Evolutionary conservation across 345 rosid species (phyloP).

Genomic region (Acer yangbiense): DNA sequence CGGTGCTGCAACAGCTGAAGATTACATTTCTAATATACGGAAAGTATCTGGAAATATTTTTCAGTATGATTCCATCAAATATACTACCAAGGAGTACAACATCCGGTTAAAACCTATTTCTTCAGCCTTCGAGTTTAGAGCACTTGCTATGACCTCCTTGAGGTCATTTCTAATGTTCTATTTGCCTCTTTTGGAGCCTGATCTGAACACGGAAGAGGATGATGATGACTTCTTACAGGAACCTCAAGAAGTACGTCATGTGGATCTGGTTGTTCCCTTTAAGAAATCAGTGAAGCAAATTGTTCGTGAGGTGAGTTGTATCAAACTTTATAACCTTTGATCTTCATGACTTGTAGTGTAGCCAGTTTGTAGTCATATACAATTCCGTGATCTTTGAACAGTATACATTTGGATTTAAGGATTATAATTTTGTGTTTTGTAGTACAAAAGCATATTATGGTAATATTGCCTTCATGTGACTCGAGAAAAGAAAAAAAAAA

Average conservation of each 20-base stretch:
- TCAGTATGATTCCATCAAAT: constrained; percentile 47
- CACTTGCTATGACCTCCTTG: constrained; percentile 77
- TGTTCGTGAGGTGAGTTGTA: constrained; percentile 69
- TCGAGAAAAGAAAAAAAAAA: not conserved
- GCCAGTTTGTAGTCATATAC: not conserved
- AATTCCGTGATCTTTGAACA: not conserved
- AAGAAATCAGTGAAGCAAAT: constrained; percentile 88
- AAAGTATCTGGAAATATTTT: constrained; percentile 44
- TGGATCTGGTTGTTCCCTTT: constrained; percentile 81
- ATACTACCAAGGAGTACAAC: constrained; percentile 65
- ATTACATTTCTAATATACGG: constrained; percentile 46
- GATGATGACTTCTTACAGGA: constrained; percentile 74
- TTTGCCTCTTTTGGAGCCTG: constrained; percentile 94
- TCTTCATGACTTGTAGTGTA: not conserved
- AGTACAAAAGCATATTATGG: not conserved
- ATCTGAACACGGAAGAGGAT: constrained; percentile 47
- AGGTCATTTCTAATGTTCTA: constrained; percentile 83
- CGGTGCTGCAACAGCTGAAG: constrained; percentile 61
- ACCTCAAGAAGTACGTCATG: constrained; percentile 39
- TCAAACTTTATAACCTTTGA: not conserved
- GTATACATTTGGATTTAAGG: not conserved
- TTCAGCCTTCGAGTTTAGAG: constrained; percentile 81
- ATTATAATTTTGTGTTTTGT: not conserved
- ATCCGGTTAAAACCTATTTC: constrained; percentile 74
- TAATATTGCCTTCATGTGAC: not conserved